Evolutionary conservation across 768 basidiomycete genomes (phyloP).

Genomic region (Boletus speciosus): DNA sequence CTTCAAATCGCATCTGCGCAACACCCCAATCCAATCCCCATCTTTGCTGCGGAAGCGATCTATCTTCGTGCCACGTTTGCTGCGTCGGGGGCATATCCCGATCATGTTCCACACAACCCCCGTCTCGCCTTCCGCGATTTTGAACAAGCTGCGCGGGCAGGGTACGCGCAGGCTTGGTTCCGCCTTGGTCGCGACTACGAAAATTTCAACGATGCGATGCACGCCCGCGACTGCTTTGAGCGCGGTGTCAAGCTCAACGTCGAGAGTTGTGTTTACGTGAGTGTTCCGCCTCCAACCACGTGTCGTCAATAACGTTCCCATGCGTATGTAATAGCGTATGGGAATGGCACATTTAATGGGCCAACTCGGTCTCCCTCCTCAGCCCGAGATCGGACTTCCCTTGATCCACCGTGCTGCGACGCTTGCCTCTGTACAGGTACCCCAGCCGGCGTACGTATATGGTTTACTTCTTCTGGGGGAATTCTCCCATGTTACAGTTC

Average conservation of each 20-base stretch:
- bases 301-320: constrained; percentile 4
- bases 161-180: constrained; percentile 85
- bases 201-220: constrained; percentile 66
- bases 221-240: constrained; percentile 85
- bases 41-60: constrained; percentile 64
- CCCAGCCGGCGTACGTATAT: constrained; percentile 86
- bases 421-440: constrained; percentile 66
- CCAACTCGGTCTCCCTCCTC: constrained; percentile 65
- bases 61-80: constrained; percentile 76
- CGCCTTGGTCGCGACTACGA: constrained; percentile 90
- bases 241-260: constrained; percentile 72
- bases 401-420: constrained; percentile 77
- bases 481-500: constrained; percentile 65
- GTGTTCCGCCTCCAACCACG: constrained; percentile 19
- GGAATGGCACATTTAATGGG: constrained; percentile 92
- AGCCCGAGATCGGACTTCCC: constrained; percentile 57
- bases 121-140: constrained; percentile 86
- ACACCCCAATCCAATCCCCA: constrained; percentile 34
- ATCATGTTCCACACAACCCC: constrained; percentile 61
- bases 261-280: constrained; percentile 77
- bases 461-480: constrained; percentile 85
- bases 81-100: constrained; percentile 68
- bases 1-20: constrained; percentile 49
- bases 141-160: constrained; percentile 75
- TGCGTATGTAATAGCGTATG: constrained; percentile 55